Conservation (phyloP, 2,329 filamentous ascomycete genomes). For the Fusarium bactridioides region DNA sequence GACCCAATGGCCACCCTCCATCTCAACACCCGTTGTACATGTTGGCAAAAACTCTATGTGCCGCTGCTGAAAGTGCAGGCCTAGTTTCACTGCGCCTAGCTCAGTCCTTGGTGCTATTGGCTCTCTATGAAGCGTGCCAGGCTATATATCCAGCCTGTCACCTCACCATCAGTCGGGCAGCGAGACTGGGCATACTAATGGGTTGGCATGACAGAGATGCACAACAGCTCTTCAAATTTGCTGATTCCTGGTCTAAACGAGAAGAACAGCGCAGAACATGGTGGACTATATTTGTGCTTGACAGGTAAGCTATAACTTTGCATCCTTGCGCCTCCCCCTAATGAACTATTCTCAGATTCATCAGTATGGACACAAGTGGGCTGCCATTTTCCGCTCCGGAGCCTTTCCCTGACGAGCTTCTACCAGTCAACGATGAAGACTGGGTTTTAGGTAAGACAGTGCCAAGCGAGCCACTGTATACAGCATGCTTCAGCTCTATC, state of each 20-base stretch:
- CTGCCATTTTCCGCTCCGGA: conserved; percentile 1
- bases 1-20: background rate
- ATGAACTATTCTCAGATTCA: background rate
- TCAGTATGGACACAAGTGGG: background rate
- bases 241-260: conserved; percentile 1
- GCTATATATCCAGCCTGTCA: conserved; percentile 9
- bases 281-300: conserved; percentile 7
- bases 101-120: background rate
- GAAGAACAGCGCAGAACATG: conserved; percentile 6
- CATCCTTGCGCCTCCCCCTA: background rate
- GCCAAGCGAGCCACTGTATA: conserved; percentile 1
- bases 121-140: conserved; percentile 2
- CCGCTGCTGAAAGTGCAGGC: conserved; percentile 1
- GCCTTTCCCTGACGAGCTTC: background rate
- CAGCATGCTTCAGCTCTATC: background rate
- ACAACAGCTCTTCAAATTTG: background rate
- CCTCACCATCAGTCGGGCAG: conserved; percentile 1
- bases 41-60: background rate
- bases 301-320: background rate
- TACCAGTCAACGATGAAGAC: conserved; percentile 4
- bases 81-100: background rate
- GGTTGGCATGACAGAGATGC: background rate
- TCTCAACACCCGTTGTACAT: background rate
- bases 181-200: background rate
- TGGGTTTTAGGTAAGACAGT: background rate